phyloP scores from a whole-genome alignment of 106 monocot genomes.

The Apostasia shenzhenica region DNA sequence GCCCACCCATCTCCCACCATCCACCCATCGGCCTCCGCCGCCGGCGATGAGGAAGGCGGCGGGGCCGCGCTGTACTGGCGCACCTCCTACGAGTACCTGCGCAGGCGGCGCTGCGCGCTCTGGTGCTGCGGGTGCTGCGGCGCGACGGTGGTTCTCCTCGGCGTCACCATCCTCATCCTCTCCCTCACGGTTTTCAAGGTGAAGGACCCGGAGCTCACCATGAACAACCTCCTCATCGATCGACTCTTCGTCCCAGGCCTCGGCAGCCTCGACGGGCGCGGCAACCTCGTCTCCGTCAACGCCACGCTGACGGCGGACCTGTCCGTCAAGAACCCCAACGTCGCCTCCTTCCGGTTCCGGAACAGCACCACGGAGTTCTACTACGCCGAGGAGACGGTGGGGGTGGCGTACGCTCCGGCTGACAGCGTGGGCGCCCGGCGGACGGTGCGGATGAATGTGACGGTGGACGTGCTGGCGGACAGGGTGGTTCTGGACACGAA shows the following conservation, averaged over 20 bases:
- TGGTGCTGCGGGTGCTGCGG: slow-evolving; percentile 18
- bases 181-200: slow-evolving; percentile 38
- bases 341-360: slow-evolving; percentile 34
- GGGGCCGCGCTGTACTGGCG: too few relatives aligned
- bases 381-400: slow-evolving; percentile 25
- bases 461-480: slow-evolving; percentile 45
- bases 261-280: not conserved
- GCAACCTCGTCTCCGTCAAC: slow-evolving; percentile 21
- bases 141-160: slow-evolving; percentile 22
- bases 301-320: slow-evolving; percentile 33
- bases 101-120: slow-evolving; percentile 16
- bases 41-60: not conserved
- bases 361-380: slow-evolving; percentile 47
- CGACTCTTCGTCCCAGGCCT: not conserved
- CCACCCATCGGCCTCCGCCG: not conserved
- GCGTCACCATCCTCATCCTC: slow-evolving; percentile 31
- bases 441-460: slow-evolving; percentile 52
- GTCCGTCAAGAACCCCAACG: slow-evolving; percentile 60
- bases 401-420: slow-evolving; percentile 38
- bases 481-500: slow-evolving; percentile 7
- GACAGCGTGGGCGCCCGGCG: slow-evolving; percentile 24
- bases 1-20: not conserved
- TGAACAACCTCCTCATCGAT: slow-evolving; percentile 24
- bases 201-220: slow-evolving; percentile 26
- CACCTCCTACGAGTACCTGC: not conserved